Evolutionary conservation across 345 rosid genomes (phyloP), one percentile per base, ranked within the genome.

Genomic region (Gossypium australe): DNA sequence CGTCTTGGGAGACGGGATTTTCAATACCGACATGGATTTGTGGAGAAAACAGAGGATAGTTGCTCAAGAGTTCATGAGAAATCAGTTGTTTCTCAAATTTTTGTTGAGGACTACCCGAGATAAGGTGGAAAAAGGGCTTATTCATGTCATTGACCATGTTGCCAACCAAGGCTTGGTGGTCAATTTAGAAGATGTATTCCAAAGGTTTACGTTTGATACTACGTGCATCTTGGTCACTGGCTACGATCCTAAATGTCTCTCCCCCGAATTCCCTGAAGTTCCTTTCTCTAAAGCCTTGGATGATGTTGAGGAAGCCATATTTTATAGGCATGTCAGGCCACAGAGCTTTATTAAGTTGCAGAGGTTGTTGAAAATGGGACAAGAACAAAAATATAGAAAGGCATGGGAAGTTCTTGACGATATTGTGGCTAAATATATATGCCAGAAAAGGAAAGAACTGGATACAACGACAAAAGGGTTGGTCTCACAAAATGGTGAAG

Each of bases 21-120:
- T 34, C 41, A 82, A 78, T 20, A 75, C 82, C 0, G 92, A 88
- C 77, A 70, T 59, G 0, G 91, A 84, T 22, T 18, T 71, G 55
- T 86, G 94, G 91, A 82, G 74, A 70, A 75, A 57, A 62, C 86
- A 84, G 22, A 84, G 94, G 70, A 86, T 78, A 24, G 65, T 74
- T 47, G 72, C 81, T 68, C 80, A 70, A 58, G 70, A 59, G 38
- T 68, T 88, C 9, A 61, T 86, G 67, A 84, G 24, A n/a, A 80
- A 84, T 67, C 77, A 47, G 0, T 38, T 56, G 16, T 86, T 88
- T 52, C 81, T 78, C 38, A 71, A 56, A 8, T 81, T 77, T 65
- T 18, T 86, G 61, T 70, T 70, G 24, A 45, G 13, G 49, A 45
- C 80, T 7, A 76, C 56, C 52, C 67, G 22, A 71, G 83, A 56